Percentiles rank a stretch among this genome's conserved stretches.
Conservation (phyloP, 2,329 filamentous ascomycete genomes). For the Epichloe gansuensis region DNA sequence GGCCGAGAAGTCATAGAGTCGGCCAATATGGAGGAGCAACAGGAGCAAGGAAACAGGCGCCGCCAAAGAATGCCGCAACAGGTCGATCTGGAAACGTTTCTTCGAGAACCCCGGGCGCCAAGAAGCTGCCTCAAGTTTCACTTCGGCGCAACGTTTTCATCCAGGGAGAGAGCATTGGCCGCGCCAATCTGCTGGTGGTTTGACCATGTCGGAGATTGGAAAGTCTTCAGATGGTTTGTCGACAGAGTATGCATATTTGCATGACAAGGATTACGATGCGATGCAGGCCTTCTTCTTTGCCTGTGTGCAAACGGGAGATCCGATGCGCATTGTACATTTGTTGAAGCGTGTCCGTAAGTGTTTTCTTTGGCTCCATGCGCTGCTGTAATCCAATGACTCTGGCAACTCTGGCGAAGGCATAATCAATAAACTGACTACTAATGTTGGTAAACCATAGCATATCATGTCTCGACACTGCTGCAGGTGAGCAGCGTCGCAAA, state of each 20-base stretch:
- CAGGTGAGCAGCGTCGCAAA: slow-evolving; percentile 89
- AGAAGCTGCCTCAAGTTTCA: slow-evolving; percentile 58
- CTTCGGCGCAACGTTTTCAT: slow-evolving; percentile 72
- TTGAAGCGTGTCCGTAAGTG: slow-evolving; percentile 34
- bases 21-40: slow-evolving; percentile 36
- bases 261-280: slow-evolving; percentile 61
- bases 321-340: slow-evolving; percentile 67
- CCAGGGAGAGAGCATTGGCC: slow-evolving; percentile 81
- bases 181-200: slow-evolving; percentile 60
- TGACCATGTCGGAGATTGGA: slow-evolving; percentile 60
- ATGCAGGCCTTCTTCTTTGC: slow-evolving; percentile 66
- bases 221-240: slow-evolving; percentile 39
- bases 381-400: no score
- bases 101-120: slow-evolving; percentile 41
- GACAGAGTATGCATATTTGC: slow-evolving; percentile 62
- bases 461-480: slow-evolving; percentile 86
- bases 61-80: slow-evolving; percentile 29
- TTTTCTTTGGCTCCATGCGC: neutral
- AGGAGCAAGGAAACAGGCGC: slow-evolving; percentile 25
- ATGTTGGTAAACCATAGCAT: slow-evolving; percentile 36
- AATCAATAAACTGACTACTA: slow-evolving; percentile 9
- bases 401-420: neutral
- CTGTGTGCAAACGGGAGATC: slow-evolving; percentile 74
- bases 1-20: slow-evolving; percentile 45
- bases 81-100: slow-evolving; percentile 44